Base-by-base conservation (phyloP, 2,329 filamentous ascomycete genomes). In the Talaromyces pinophilus region DNA sequence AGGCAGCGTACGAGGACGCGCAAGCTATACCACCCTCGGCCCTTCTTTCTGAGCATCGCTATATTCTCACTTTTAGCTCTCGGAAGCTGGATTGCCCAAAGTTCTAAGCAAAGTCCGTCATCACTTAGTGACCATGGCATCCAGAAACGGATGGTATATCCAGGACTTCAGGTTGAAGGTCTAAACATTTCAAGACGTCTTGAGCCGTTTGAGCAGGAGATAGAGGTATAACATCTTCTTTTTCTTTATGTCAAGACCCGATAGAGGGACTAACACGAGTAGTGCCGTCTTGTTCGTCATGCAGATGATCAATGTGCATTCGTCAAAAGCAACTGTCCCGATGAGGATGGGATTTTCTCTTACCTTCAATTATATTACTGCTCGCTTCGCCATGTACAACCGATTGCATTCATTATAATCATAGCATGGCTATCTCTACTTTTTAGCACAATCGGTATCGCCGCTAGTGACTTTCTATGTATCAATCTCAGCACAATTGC, bases 401-500 rank as follows among this genome's bases (percentile, higher is more conserved):
- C 91, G 0, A 70, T 96, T 55, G 92, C 91, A n/a, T 96, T 99
- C 74, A 76, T 83, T 25, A 82, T 96, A 50, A 83, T 99, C 55
- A 85, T 92, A 17, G 72, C 89, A 67, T 99, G 95, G 95, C 86
- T 97, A 6, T 91, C 87, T 44, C 82, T 98, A 64, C 87, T 99
- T 7, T 99, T 99, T 80, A 94, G 91, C 71, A 98, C 95, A 15
- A 97, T 99, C 70, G 95, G 95, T 67, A 97, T 99, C 70, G 95
- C 95, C 15, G 95, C 95, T 25, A 97, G 93, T 79, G 95, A 99
- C 80, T 99, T 99, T 82, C 95, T 99, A 80, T 98, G 93, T 80
- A 88, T 98, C 80, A 97, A 99, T 75, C 85, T 99, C 40, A 95
- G 92, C 78, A 98, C 95, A 13, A 95, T 99, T 72, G 90, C 95